phyloP scores from a whole-genome alignment of 495 filamentous ascomycete genomes.

The Oidiodendron maius region DNA sequence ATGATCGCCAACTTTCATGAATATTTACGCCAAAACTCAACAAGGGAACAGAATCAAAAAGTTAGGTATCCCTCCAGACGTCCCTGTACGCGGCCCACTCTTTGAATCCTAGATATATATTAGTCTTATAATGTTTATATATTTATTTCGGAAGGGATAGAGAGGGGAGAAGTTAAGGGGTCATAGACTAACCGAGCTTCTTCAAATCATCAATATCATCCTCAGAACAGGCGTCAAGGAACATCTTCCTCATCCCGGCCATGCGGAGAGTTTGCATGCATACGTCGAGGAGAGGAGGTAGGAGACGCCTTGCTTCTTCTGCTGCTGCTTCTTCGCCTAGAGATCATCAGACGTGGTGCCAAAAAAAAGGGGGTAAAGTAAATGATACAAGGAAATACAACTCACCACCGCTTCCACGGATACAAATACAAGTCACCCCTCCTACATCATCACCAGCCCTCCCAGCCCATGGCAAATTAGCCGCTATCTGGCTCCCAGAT shows the following conservation, averaged over 20 bases:
- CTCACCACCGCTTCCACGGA: too few species aligned
- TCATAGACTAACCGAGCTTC: constrained; percentile 15
- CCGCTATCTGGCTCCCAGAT: constrained; percentile 43
- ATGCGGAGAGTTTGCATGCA: constrained; percentile 26
- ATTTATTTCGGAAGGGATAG: too few species aligned
- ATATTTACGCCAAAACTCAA: too few species aligned
- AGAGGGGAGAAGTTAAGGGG: too few species aligned
- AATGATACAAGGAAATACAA: constrained; percentile 10
- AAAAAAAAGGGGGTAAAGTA: background rate
- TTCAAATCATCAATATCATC: constrained; percentile 5
- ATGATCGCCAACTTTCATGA: too few species aligned
- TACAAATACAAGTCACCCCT: constrained; percentile 55
- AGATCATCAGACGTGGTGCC: constrained; percentile 3
- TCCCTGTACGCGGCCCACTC: constrained; percentile 36
- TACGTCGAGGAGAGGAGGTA: constrained; percentile 19
- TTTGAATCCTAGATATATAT: constrained; percentile 25
- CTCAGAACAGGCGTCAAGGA: constrained; percentile 15
- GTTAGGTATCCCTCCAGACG: constrained; percentile 27
- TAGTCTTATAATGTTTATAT: background rate
- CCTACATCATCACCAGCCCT: constrained; percentile 49
- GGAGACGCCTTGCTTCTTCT: too few species aligned
- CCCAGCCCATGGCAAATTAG: constrained; percentile 54
- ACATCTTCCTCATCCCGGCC: constrained; percentile 29
- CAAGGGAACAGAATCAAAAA: too few species aligned
- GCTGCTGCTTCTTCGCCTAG: too few species aligned